Evolutionary conservation across 257 asterid genomes (phyloP), one percentile per base, ranked within the genome.

Genomic region (Ligustrum vulgare): DNA sequence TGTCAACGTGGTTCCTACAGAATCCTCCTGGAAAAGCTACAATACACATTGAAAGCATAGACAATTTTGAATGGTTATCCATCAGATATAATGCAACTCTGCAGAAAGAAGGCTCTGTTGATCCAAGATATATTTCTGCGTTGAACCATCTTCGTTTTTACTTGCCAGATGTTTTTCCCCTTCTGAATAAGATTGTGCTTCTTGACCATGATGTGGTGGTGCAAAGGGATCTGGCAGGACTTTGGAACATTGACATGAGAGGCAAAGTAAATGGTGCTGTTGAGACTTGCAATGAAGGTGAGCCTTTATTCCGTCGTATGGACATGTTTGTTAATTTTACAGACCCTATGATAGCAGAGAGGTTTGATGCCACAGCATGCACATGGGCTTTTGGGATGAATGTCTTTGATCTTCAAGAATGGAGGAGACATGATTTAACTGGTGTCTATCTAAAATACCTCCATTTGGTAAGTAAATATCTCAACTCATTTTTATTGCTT

Each of bases 351-450:
- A 78, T 93, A 80, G 86, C 88, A 54, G 82, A 81, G 54, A 79
- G 62, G 58, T 86, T 92, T 43, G 86, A 91, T 73, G 75, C 86
- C 79, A 80, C 83, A 36, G 34, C 89, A 35, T 93, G 99, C 92
- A 90, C 99, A 9, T 93, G 99, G 98, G 99, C 98, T 75, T 95
- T 91, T 67, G 99, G 99, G 71, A 78, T 95, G 95, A 95, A 95
- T 81, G 49, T 95, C 33, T 95, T 95, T 58, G 93, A 95, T 84
- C 97, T 95, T 79, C 85, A 75, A 66, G 82, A 79, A 76, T 95
- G 99, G 99, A 92, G 96, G 84, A 82, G 72, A 66, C 87, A 33
- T 68, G 84, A 87, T 71, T 69, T 95, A 82, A 92, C 91, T 39
- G 84, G 79, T 15, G 74, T 84, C 68, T 93, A 95, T 73, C 96